Conservation (phyloP, 129 eudicot species). For the Lactuca saligna region DNA sequence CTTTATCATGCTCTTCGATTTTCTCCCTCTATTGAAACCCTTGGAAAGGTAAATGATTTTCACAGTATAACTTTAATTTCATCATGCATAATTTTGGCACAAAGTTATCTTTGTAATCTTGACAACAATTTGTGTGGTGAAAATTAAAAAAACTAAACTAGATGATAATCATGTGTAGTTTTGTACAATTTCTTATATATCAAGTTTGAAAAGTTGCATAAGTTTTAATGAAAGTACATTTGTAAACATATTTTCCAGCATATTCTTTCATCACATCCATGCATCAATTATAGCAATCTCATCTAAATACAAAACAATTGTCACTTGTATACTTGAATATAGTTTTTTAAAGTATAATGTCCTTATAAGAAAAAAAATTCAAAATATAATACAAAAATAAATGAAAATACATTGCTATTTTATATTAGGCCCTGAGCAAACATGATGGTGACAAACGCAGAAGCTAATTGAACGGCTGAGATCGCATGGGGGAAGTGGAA, state of each 20-base stretch:
- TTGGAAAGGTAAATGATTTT: constrained; percentile 64
- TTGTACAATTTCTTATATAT: background rate
- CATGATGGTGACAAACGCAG: constrained; percentile 83
- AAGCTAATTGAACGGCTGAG: constrained; percentile 86
- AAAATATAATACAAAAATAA: no score
- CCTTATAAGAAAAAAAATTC: no score
- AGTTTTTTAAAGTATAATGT: no score
- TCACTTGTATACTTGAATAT: background rate
- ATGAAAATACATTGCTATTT: constrained; percentile 7
- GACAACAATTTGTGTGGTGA: constrained; percentile 1
- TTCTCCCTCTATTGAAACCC: constrained; percentile 75
- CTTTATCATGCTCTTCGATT: constrained; percentile 78
- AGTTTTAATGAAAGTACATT: background rate
- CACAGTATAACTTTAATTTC: background rate
- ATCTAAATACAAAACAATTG: background rate
- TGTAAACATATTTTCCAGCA: constrained; percentile 5
- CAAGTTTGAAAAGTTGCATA: constrained; percentile 12
- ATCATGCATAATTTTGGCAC: constrained; percentile 12
- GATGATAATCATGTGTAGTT: constrained; percentile 16
- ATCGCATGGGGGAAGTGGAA: constrained; percentile 55
- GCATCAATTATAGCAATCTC: background rate
- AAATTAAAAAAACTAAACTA: background rate
- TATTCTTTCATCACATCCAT: background rate
- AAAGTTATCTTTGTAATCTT: background rate
- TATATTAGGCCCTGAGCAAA: constrained; percentile 83